A percentile compares a stretch with the other conserved stretches of the same genome.
These are phyloP conservation scores for Pichia exigua DNA, from an alignment of 805 yeast species.

Conservation along the genomic window DNA sequence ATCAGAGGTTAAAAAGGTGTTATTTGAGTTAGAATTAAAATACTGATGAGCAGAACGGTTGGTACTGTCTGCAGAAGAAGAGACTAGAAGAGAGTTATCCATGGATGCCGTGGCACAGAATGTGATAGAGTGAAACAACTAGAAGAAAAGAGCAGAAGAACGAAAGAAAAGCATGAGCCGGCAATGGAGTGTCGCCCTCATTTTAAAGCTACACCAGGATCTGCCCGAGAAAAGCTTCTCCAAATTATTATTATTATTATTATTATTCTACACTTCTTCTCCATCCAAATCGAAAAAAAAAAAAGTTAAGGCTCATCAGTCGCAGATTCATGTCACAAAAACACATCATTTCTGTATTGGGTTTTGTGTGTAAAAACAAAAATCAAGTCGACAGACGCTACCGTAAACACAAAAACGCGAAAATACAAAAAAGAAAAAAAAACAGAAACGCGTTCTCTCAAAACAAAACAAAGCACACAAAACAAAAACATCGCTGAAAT, in stretches of 20 bases:
- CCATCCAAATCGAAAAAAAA: too few relatives aligned
- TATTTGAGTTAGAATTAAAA: neutral
- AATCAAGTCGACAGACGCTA: neutral
- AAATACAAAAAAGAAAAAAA: too few relatives aligned
- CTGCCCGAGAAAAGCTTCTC: neutral
- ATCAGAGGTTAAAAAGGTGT: neutral
- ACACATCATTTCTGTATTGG: neutral
- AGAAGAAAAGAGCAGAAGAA: neutral
- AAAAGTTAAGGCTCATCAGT: neutral
- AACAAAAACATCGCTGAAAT: neutral
- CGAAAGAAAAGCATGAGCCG: neutral
- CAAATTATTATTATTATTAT: too few relatives aligned
- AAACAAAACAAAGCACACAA: neutral
- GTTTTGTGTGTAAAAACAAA: neutral
- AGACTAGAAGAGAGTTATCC: conserved; percentile 1
- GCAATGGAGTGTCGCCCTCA: neutral
- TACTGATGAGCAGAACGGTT: neutral
- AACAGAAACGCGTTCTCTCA: neutral
- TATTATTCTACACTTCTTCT: too few relatives aligned
- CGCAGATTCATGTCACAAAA: neutral
- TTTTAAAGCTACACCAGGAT: neutral
- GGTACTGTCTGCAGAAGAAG: conserved; percentile 2
- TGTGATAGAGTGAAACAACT: neutral
- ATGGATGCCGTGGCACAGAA: neutral
- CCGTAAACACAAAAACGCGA: neutral